A percentile compares a stretch with the other conserved stretches of the same genome.
phyloP scores from a whole-genome alignment of 345 rosid species.

The Ailanthus altissimus region DNA sequence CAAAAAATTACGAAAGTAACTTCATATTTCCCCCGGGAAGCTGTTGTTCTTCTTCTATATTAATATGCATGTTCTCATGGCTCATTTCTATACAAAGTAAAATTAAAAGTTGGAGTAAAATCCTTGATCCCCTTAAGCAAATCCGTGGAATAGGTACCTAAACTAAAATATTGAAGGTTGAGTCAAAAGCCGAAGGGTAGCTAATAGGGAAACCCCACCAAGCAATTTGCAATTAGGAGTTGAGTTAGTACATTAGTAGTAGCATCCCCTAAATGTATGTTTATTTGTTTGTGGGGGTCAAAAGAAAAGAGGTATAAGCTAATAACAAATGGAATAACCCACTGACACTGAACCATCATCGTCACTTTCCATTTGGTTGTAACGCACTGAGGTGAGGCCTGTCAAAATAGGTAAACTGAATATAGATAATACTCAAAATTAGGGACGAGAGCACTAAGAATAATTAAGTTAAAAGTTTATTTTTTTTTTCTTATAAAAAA shows the following conservation, averaged over 20 bases:
- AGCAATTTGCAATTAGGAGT: neutral
- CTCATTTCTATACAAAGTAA: too few species aligned
- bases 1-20: too few species aligned
- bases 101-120: too few species aligned
- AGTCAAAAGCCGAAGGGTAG: constrained; percentile 10
- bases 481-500: too few species aligned
- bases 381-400: constrained; percentile 31
- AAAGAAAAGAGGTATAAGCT: constrained; percentile 9
- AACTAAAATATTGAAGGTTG: neutral
- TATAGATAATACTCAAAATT: constrained; percentile 17
- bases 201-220: constrained; percentile 21
- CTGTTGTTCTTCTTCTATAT: too few species aligned
- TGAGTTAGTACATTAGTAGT: neutral
- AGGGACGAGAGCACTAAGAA: constrained; percentile 32
- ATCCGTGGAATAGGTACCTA: neutral
- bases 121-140: neutral
- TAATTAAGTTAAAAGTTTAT: too few species aligned
- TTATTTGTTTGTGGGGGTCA: constrained; percentile 6
- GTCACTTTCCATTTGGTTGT: constrained; percentile 26
- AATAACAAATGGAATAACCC: constrained; percentile 19
- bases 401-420: constrained; percentile 12
- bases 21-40: too few species aligned
- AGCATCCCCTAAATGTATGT: too few species aligned
- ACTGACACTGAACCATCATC: constrained; percentile 5
- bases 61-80: too few species aligned